Evolutionary conservation across 225 moss, liverwort and hornwort genomes (phyloP).

Genomic region (Marchantia paleacea): DNA sequence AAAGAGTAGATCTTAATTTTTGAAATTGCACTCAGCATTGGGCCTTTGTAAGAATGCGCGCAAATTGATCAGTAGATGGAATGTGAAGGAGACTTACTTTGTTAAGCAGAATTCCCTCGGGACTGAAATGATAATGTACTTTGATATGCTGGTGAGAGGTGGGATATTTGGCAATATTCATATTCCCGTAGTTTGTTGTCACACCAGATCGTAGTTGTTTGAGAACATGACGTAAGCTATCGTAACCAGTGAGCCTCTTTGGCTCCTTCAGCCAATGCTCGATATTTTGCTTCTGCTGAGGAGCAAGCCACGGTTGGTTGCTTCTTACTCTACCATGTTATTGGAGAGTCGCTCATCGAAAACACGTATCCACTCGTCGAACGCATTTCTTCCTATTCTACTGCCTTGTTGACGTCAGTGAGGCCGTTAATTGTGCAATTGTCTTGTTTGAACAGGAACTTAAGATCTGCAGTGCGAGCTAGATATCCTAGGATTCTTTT

Average conservation of each 20-base stretch:
- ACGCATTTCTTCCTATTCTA: not conserved
- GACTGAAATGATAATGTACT: no score
- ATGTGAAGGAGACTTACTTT: no score
- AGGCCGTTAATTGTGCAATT: not conserved
- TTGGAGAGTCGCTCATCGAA: not conserved
- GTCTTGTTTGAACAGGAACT: not conserved
- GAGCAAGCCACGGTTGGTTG: not conserved
- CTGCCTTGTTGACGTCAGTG: not conserved
- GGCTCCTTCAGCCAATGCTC: not conserved
- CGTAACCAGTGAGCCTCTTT: not conserved
- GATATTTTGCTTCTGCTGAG: not conserved
- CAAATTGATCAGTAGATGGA: no score
- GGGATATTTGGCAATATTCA: no score
- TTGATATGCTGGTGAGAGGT: no score
- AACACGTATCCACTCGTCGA: not conserved
- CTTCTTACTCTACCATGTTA: not conserved
- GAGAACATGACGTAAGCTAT: not conserved
- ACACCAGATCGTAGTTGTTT: not conserved
- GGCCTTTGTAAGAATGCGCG: no score
- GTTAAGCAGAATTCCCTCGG: no score
- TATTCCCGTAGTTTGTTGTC: not conserved
- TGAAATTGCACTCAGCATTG: no score
- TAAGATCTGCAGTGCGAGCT: not conserved
- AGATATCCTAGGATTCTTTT: not conserved
- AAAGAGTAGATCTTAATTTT: no score